phyloP scores from a whole-genome alignment of 176 grass and related monocot species.

The Juncus effusus region DNA sequence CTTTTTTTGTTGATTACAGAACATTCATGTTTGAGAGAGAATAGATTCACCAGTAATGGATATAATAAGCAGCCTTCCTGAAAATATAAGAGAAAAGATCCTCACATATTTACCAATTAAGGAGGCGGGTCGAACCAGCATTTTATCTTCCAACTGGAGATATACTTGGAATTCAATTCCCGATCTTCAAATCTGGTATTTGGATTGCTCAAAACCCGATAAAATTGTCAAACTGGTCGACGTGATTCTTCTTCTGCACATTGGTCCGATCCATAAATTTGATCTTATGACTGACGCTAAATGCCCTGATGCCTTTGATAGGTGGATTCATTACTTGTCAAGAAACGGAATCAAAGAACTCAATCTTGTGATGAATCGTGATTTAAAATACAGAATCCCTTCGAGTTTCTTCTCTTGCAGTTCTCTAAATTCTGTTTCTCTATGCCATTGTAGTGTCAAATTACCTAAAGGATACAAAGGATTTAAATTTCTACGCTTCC shows the following conservation, averaged over 20 bases:
- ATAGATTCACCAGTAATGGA: neutral
- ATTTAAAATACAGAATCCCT: neutral
- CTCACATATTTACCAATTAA: constrained; percentile 11
- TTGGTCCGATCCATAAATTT: constrained; percentile 7
- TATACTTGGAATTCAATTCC: constrained; percentile 16
- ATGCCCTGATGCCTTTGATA: neutral
- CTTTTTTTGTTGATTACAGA: neutral
- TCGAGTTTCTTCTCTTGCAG: constrained; percentile 9
- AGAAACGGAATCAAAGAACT: constrained; percentile 16
- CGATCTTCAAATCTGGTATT: neutral
- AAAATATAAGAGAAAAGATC: constrained; percentile 16
- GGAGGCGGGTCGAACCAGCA: constrained; percentile 8
- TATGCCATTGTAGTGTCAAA: neutral
- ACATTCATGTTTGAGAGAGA: neutral
- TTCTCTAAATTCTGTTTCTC: neutral
- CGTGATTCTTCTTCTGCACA: neutral
- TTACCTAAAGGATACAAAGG: neutral
- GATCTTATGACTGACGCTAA: neutral
- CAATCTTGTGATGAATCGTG: neutral
- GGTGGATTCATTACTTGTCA: constrained; percentile 4
- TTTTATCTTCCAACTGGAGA: constrained; percentile 9
- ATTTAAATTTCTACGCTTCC: neutral
- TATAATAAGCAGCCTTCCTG: constrained; percentile 8
- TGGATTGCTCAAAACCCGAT: neutral
- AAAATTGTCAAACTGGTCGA: neutral